A percentile compares a stretch with the other conserved stretches of the same genome.
phyloP scores from a whole-genome alignment of 768 basidiomycete species.

The Lactifluus pinguis region DNA sequence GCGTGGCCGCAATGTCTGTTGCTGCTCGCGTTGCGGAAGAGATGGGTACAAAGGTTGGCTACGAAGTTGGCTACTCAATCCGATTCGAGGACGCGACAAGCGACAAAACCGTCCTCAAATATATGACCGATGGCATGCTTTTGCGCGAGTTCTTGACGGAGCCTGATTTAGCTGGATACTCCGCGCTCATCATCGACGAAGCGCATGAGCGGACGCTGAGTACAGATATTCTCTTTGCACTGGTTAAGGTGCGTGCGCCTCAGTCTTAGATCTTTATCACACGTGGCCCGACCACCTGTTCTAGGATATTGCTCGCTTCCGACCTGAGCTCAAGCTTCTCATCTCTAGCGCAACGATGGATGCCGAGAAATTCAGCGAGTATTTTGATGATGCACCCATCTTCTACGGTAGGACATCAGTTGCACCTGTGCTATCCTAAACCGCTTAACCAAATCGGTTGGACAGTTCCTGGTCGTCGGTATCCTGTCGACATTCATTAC shows the following conservation, averaged over 20 bases:
- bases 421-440: background rate
- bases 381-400: constrained; percentile 93
- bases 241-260: constrained; percentile 78
- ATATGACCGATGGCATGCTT: constrained; percentile 99
- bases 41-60: constrained; percentile 94
- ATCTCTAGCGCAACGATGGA: constrained; percentile 98
- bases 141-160: constrained; percentile 95
- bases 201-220: constrained; percentile 96
- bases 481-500: constrained; percentile 97
- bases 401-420: constrained; percentile 62
- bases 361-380: constrained; percentile 95
- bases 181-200: constrained; percentile 94
- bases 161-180: constrained; percentile 91
- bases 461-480: constrained; percentile 90
- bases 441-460: background rate
- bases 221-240: constrained; percentile 97
- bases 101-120: constrained; percentile 97
- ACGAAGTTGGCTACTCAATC: constrained; percentile 99
- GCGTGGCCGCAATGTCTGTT: constrained; percentile 98
- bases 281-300: constrained; percentile 23
- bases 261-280: constrained; percentile 7
- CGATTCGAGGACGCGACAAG: constrained; percentile 99
- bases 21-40: constrained; percentile 99
- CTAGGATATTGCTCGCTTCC: constrained; percentile 92
- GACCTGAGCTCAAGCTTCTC: constrained; percentile 85